Conservation (phyloP, 169 alveolate species). For the Amoebophrya sp. region DNA sequence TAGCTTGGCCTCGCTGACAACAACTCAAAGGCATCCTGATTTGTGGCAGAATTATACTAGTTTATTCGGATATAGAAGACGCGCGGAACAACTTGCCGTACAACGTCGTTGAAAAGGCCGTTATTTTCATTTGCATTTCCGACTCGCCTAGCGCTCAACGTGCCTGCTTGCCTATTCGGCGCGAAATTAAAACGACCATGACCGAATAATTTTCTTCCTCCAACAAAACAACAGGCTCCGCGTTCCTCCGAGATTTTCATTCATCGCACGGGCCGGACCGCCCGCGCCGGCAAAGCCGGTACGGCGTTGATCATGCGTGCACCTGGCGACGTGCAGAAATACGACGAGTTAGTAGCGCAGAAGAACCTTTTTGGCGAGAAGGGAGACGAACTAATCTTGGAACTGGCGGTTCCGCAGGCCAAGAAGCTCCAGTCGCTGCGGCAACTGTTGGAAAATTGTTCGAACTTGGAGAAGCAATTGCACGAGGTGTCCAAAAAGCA, state of each 20-base stretch:
- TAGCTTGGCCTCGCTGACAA: too few species aligned
- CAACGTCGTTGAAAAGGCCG: too few species aligned
- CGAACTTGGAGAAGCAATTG: not conserved
- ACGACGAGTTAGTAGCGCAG: not conserved
- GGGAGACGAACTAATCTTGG: not conserved
- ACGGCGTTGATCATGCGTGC: not conserved
- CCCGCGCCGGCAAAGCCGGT: not conserved
- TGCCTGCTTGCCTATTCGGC: too few species aligned
- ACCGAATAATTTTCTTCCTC: too few species aligned
- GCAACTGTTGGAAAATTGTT: not conserved
- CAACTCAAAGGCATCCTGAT: too few species aligned
- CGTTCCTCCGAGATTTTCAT: not conserved
- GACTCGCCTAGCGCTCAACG: too few species aligned
- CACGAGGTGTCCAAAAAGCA: not conserved
- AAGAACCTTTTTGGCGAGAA: too few species aligned
- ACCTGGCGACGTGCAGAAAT: not conserved
- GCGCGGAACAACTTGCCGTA: too few species aligned
- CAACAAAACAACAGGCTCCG: not conserved
- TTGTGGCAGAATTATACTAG: too few species aligned
- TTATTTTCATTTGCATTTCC: too few species aligned
- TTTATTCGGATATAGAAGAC: too few species aligned
- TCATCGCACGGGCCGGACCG: conserved; percentile 2
- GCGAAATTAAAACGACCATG: too few species aligned
- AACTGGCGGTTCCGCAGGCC: not conserved
- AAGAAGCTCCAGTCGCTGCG: not conserved